A percentile compares a stretch with the other conserved stretches of the same genome.
These are phyloP conservation scores for Chaetomiaceae sp. DNA, from an alignment of 2,329 filamentous ascomycete species.

Conservation along the genomic window DNA sequence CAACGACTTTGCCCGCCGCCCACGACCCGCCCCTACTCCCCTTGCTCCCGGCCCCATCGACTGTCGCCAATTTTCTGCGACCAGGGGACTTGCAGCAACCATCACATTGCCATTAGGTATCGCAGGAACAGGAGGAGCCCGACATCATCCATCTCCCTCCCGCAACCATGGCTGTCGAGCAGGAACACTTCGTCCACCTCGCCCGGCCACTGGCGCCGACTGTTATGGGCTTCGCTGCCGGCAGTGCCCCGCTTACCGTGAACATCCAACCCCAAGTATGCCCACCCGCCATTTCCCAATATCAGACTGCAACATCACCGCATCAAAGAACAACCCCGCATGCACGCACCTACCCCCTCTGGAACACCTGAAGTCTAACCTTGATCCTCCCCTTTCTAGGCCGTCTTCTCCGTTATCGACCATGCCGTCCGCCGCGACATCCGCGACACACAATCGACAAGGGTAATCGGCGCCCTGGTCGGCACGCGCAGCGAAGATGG, in stretches of 20 bases:
- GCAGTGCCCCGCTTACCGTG: slow-evolving; percentile 86
- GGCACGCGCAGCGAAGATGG: slow-evolving; percentile 94
- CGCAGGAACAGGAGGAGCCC: slow-evolving; percentile 25
- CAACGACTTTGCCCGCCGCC: slow-evolving; percentile 18
- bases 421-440: slow-evolving; percentile 85
- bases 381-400: slow-evolving; percentile 36
- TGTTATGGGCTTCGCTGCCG: slow-evolving; percentile 68
- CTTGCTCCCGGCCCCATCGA: slow-evolving; percentile 16
- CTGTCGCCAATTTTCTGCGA: slow-evolving; percentile 20
- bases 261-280: slow-evolving; percentile 91
- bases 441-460: slow-evolving; percentile 72
- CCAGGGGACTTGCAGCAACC: slow-evolving; percentile 10
- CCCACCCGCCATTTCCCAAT: slow-evolving; percentile 16
- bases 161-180: slow-evolving; percentile 66
- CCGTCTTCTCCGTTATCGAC: slow-evolving; percentile 75
- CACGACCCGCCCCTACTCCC: slow-evolving; percentile 17
- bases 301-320: slow-evolving; percentile 2
- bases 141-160: too few species aligned
- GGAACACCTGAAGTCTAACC: neutral
- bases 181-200: slow-evolving; percentile 88
- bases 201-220: slow-evolving; percentile 84
- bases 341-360: neutral
- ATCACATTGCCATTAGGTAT: slow-evolving; percentile 15
- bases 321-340: neutral
- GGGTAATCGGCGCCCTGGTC: slow-evolving; percentile 93